A percentile compares a stretch with the other conserved stretches of the same genome.
phyloP scores from a whole-genome alignment of 1,139 yeast species.

The Torulaspora pretoriensis region DNA sequence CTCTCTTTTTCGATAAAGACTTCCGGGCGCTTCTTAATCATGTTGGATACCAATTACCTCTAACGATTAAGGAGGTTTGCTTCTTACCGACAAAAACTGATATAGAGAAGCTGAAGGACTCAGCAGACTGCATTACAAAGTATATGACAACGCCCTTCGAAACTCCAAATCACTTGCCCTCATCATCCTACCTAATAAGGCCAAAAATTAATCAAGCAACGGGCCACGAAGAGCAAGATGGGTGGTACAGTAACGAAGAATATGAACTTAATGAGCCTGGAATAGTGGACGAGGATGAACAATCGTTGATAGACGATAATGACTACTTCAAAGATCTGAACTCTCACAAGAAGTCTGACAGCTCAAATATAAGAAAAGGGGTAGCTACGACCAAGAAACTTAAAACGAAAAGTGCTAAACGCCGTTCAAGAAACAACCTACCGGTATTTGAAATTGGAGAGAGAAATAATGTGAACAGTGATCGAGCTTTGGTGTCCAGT shows the following conservation, averaged over 20 bases:
- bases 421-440: slow-evolving; percentile 10
- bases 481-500: slow-evolving; percentile 22
- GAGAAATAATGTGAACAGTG: slow-evolving; percentile 7
- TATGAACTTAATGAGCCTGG: slow-evolving; percentile 22
- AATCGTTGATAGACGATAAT: slow-evolving; percentile 22
- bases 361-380: slow-evolving; percentile 20
- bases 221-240: slow-evolving; percentile 17
- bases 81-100: slow-evolving; percentile 20
- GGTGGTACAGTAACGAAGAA: slow-evolving; percentile 23
- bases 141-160: slow-evolving; percentile 30
- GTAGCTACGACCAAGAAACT: slow-evolving; percentile 22
- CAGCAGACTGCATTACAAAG: slow-evolving; percentile 21
- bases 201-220: slow-evolving; percentile 7
- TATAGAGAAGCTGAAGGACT: slow-evolving; percentile 16
- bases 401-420: slow-evolving; percentile 6
- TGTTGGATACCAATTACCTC: slow-evolving; percentile 31
- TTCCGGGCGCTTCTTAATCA: slow-evolving; percentile 30
- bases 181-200: slow-evolving; percentile 29
- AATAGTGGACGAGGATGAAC: slow-evolving; percentile 18
- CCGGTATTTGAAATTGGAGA: slow-evolving; percentile 17
- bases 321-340: slow-evolving; percentile 30
- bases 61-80: slow-evolving; percentile 23
- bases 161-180: slow-evolving; percentile 31
- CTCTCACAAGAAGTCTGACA: slow-evolving; percentile 2
- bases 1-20: slow-evolving; percentile 28